Percentiles rank a stretch among this genome's conserved stretches.
Conservation (phyloP, 2,329 filamentous ascomycete species). For the Dactylonectria estremocensis region DNA sequence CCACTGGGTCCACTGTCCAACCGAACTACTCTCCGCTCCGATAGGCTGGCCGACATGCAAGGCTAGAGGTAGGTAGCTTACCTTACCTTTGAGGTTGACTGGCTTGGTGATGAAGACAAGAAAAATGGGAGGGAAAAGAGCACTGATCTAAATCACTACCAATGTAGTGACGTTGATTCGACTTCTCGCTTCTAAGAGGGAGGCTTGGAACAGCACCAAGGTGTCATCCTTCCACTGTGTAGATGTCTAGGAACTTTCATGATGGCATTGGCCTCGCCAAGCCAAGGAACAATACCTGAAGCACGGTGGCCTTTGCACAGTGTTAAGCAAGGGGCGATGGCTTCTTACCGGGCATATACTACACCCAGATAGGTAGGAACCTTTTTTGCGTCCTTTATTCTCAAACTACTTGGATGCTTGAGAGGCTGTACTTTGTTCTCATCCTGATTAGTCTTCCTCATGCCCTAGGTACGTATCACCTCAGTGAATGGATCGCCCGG, state of each 20-base stretch:
- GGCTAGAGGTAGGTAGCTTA: constrained; percentile 17
- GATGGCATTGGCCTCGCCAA: background rate
- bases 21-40: background rate
- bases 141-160: background rate
- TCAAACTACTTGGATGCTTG: background rate
- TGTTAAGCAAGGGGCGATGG: background rate
- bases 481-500: constrained; percentile 7
- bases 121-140: background rate
- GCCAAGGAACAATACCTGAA: background rate
- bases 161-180: background rate
- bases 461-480: background rate
- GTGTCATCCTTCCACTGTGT: background rate
- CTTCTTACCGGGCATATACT: background rate
- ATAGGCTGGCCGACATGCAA: constrained; percentile 23
- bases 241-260: background rate
- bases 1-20: background rate
- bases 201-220: background rate
- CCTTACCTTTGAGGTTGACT: constrained; percentile 19
- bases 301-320: background rate
- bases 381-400: background rate
- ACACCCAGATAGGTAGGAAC: background rate
- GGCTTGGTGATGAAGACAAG: background rate
- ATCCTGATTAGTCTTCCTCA: background rate
- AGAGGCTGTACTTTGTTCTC: background rate
- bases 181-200: too few relatives aligned